Percentiles rank a stretch among this genome's conserved stretches.
phyloP scores from a whole-genome alignment of 2,329 filamentous ascomycete genomes.

The Raffaelea arxii region DNA sequence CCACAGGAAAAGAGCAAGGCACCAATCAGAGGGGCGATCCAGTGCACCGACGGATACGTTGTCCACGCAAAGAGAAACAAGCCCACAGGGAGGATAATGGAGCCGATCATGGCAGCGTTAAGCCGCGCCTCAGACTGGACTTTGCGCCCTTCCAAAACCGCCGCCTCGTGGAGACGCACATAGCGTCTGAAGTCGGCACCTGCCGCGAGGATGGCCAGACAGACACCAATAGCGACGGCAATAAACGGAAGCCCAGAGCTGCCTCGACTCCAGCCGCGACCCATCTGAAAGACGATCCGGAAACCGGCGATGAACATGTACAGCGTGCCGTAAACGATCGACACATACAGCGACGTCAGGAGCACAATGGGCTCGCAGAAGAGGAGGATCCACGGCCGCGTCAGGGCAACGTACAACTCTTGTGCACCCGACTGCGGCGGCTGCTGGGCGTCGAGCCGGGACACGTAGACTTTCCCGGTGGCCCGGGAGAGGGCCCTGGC shows the following conservation, averaged over 20 bases:
- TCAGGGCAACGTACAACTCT: constrained; percentile 46
- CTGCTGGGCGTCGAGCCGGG: constrained; percentile 17
- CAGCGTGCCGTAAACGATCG: constrained; percentile 45
- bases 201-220: constrained; percentile 46
- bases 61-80: not conserved
- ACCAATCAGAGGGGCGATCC: constrained; percentile 8
- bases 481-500: constrained; percentile 38
- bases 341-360: constrained; percentile 55
- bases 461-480: constrained; percentile 46
- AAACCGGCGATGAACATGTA: constrained; percentile 51
- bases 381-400: constrained; percentile 57
- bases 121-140: constrained; percentile 47
- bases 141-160: too few relatives aligned
- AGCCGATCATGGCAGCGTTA: constrained; percentile 35
- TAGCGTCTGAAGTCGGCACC: too few relatives aligned
- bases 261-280: constrained; percentile 49
- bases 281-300: constrained; percentile 54
- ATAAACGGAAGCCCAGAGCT: constrained; percentile 55
- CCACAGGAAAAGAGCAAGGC: not conserved
- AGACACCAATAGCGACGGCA: constrained; percentile 57
- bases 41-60: not conserved
- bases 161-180: too few relatives aligned
- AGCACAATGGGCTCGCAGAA: constrained; percentile 62
- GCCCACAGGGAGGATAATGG: constrained; percentile 25
- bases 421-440: constrained; percentile 27